Conservation (phyloP, 306 rosid genomes). For the Geum urbanum region DNA sequence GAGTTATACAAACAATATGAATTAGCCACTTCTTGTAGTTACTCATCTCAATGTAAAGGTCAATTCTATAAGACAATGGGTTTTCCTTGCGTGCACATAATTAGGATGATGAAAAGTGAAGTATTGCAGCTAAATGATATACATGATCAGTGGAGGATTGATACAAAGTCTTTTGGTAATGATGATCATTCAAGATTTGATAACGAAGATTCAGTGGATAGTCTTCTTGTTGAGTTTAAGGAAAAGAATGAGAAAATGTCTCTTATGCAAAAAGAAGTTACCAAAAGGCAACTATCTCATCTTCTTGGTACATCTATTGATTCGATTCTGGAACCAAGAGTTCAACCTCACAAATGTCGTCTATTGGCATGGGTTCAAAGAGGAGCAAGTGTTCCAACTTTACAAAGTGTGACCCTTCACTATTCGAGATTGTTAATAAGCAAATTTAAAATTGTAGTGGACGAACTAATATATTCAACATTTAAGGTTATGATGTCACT, state of each 20-base stretch:
- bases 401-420: neutral
- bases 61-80: neutral
- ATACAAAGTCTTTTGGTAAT: neutral
- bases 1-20: neutral
- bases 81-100: too few relatives aligned
- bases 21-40: neutral
- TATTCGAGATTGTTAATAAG: neutral
- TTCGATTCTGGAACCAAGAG: neutral
- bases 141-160: neutral
- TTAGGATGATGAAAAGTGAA: neutral
- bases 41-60: conserved; percentile 1
- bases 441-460: too few relatives aligned
- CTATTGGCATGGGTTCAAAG: neutral
- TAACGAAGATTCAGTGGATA: neutral
- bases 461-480: too few relatives aligned
- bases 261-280: neutral
- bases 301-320: neutral
- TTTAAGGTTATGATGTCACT: too few relatives aligned
- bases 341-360: neutral
- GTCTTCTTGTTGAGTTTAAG: neutral
- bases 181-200: neutral
- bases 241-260: neutral
- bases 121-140: neutral
- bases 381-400: neutral
- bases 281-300: neutral